Evolutionary conservation across 208 protist species (phyloP).

Genomic region (Acanthamoeba lenticulata): DNA sequence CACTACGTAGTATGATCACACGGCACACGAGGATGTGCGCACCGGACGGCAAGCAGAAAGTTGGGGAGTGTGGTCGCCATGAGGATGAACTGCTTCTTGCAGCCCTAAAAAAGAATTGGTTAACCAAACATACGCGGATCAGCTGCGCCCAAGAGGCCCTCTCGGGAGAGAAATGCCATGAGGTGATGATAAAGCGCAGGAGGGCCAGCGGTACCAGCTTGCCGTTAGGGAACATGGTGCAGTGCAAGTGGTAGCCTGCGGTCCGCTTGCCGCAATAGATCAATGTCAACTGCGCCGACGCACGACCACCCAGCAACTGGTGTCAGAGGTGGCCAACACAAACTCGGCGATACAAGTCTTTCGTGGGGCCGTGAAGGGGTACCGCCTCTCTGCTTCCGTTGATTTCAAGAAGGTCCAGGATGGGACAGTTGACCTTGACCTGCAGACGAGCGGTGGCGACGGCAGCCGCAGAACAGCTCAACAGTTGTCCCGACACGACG

Average conservation of each 20-base stretch:
- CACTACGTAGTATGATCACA: background rate
- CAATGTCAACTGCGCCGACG: background rate
- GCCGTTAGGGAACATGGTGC: background rate
- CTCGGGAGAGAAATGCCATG: too few species aligned
- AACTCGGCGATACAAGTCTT: background rate
- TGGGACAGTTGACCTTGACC: background rate
- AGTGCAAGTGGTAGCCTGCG: background rate
- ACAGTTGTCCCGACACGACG: background rate
- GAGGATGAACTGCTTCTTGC: conserved; percentile 30
- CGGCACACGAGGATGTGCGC: background rate
- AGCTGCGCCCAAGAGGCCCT: too few species aligned
- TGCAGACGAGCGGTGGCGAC: background rate
- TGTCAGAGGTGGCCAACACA: background rate
- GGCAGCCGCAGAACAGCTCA: background rate
- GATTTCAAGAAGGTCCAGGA: background rate
- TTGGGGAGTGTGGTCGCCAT: background rate
- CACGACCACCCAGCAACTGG: background rate
- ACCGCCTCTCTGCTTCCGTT: conserved; percentile 33
- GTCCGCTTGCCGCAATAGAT: conserved; percentile 4
- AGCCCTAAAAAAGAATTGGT: background rate
- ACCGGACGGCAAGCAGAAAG: background rate
- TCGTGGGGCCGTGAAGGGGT: background rate
- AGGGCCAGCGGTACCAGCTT: background rate
- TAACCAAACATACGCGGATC: background rate
- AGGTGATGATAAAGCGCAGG: background rate